Base-by-base conservation (phyloP, 1,284 basidiomycete genomes). In the Trametes pubescens region DNA sequence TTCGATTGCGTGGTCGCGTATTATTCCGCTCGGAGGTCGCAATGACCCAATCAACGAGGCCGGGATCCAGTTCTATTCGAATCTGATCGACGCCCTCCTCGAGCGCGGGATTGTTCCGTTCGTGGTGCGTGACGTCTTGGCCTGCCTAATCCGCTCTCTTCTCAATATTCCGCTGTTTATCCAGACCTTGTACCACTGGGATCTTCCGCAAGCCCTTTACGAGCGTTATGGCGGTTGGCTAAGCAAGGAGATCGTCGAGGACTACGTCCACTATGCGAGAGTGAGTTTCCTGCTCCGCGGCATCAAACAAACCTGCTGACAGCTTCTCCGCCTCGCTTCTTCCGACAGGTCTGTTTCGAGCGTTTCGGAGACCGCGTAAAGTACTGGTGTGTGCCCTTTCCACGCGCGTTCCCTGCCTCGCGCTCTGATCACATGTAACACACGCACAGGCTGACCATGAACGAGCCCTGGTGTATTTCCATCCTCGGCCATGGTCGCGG, bases 181-280 rank as follows among this genome's bases (percentile, higher is more conserved):
- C 51, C 65, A 90, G 88, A 92, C 90, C 0, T 76, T 92, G 44
- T 91, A 91, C 75, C 90, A 92, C 73, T 93, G 90, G 91, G 91
- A 93, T 71, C 80, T 92, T 6, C 91, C 91, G 6, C 88, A 89
- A 73, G 84, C 76, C 1, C 80, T 93, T 26, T 84, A 91, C 62
- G 85, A 91, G 62, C 82, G 87, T 51, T 93, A 93, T 74, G 86
- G 86, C 24, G 91, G 91, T 2, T 92, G 90, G 88, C 76, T 92
- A 60, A 85, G 87, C 77, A 85, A 84, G 69, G 84, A 87, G 66
- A 83, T 90, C 62, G 79, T 88, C 10, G 75, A 82, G 40, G 91
- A 93, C 74, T 93, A 82, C 66, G 81, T 81, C 29, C 79, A 83
- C 70, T 93, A 90, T 71, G 86, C 91, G 11, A 80, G 80, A 70